Evolutionary conservation across 2,329 filamentous ascomycete species (phyloP).

Genomic region (Fusarium sp.): DNA sequence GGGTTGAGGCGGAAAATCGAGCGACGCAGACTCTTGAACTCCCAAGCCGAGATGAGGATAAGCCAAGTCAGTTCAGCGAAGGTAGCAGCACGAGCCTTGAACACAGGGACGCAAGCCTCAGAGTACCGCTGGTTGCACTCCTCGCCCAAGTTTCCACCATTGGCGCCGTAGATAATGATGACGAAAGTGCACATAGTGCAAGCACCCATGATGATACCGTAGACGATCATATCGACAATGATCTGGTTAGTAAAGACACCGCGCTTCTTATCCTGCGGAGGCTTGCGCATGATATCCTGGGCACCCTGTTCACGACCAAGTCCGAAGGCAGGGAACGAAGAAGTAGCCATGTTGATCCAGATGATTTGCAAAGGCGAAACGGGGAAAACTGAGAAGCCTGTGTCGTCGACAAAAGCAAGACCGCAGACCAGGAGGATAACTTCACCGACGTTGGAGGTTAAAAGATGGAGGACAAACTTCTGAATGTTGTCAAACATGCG

Average conservation of each 20-base stretch:
- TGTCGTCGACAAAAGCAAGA: conserved; percentile 80
- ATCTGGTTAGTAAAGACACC: conserved; percentile 84
- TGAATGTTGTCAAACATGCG: conserved; percentile 91
- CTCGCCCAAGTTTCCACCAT: conserved; percentile 65
- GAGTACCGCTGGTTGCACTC: conserved; percentile 72
- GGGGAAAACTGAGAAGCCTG: conserved; percentile 82
- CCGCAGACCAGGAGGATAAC: conserved; percentile 85
- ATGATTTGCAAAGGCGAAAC: conserved; percentile 87
- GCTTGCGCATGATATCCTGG: conserved; percentile 81
- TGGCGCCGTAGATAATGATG: conserved; percentile 69
- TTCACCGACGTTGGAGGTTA: conserved; percentile 85
- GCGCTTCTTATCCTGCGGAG: conserved; percentile 74
- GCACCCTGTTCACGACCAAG: conserved; percentile 82
- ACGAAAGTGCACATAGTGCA: conserved; percentile 74
- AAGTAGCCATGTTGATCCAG: conserved; percentile 96
- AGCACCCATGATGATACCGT: conserved; percentile 80
- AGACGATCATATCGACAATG: conserved; percentile 81
- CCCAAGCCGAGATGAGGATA: conserved; percentile 80
- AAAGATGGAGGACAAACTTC: conserved; percentile 84
- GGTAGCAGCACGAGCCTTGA: conserved; percentile 76
- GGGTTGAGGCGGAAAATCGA: conserved; percentile 76
- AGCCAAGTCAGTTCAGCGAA: conserved; percentile 80
- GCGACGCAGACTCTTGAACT: conserved; percentile 78
- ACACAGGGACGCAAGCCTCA: conserved; percentile 68
- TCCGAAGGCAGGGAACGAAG: conserved; percentile 87